These are phyloP conservation scores for Diaporthe amygdali DNA, from an alignment of 2,329 filamentous ascomycete genomes.

Conservation along the genomic window DNA sequence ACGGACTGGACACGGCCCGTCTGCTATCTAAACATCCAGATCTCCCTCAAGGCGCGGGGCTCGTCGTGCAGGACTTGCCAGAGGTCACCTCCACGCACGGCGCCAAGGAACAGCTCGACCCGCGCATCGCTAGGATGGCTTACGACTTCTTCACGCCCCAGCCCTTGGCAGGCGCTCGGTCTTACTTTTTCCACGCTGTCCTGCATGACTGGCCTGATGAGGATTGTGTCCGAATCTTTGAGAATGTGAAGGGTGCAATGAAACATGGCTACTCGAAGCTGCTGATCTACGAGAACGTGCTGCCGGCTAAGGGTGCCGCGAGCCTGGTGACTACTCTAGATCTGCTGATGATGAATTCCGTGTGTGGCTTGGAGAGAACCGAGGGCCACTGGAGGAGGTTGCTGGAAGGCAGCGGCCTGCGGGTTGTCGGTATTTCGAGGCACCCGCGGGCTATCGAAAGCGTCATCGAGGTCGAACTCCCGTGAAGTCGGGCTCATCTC, in stretches of 20 bases:
- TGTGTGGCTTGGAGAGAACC: constrained; percentile 37
- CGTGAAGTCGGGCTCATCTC: too few relatives aligned
- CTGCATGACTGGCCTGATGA: constrained; percentile 38
- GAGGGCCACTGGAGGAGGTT: constrained; percentile 35
- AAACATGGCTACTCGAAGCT: constrained; percentile 42
- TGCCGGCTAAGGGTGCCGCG: constrained; percentile 39
- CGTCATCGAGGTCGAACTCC: background rate
- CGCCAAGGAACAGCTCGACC: constrained; percentile 31
- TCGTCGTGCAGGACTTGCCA: constrained; percentile 41
- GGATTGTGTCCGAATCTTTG: background rate
- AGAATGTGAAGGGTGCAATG: constrained; percentile 36
- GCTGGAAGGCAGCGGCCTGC: constrained; percentile 34
- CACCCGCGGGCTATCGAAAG: constrained; percentile 1
- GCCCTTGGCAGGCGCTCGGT: constrained; percentile 43
- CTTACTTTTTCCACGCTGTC: constrained; percentile 31
- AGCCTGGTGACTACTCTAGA: constrained; percentile 39
- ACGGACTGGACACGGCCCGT: constrained; percentile 42
- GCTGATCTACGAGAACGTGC: constrained; percentile 43
- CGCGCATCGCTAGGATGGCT: constrained; percentile 23
- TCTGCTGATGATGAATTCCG: constrained; percentile 39
- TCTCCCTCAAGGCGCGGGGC: constrained; percentile 28
- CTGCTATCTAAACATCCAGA: constrained; percentile 35
- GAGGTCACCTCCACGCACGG: constrained; percentile 35
- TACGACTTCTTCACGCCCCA: constrained; percentile 47
- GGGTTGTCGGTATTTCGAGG: constrained; percentile 32